Evolutionary conservation across 2,329 filamentous ascomycete genomes (phyloP), one percentile per base, ranked within the genome.

Genomic region (Monosporascus sp.): DNA sequence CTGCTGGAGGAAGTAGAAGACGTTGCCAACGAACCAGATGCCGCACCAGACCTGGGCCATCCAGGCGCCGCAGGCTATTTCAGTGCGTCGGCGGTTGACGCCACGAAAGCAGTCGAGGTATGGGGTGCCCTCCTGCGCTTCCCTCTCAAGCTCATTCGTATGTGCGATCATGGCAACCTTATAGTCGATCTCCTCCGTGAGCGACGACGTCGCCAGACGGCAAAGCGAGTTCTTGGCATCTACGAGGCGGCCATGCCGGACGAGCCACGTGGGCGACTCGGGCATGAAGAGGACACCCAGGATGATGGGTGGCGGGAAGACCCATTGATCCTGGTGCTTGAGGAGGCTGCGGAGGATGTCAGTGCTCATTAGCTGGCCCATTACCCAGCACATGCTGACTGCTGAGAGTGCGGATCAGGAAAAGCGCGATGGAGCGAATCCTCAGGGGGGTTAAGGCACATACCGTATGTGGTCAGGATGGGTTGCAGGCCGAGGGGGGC

Each of bases 191-290:
- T 35, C 31, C 11, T 35, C 31, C 31, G 31, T 35, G 11, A 35
- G 31, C 31, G 31, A 31, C 8, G 38, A 41, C 17, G 64, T 65
- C 17, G 64, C 64, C 7, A 73, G 60, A 15, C 68, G 60, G 35
- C 58, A 53, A 1, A 73, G 48, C 0, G 66, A 60, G 7, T 59
- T 57, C 48, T 65, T 59, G 1, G 72, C 70, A 14, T 61, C 61
- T 2, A 65, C 62, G 22, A 61, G 52, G 15, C 63, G 58, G 3
- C 65, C 67, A 11, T 67, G 61, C 7, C 70, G 63, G 14, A 72
- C 67, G 3, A 69, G 60, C 63, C 66, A 73, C 69, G 72, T 74
- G 4, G 72, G 72, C 6, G 67, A 71, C 53, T 74, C 73, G 1
- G 72, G 73, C 11, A 70, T 70, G 46, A 73, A 68, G 17, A 60